Evolutionary conservation across 2,329 filamentous ascomycete genomes (phyloP).

Genomic region (Colletotrichum karsti): DNA sequence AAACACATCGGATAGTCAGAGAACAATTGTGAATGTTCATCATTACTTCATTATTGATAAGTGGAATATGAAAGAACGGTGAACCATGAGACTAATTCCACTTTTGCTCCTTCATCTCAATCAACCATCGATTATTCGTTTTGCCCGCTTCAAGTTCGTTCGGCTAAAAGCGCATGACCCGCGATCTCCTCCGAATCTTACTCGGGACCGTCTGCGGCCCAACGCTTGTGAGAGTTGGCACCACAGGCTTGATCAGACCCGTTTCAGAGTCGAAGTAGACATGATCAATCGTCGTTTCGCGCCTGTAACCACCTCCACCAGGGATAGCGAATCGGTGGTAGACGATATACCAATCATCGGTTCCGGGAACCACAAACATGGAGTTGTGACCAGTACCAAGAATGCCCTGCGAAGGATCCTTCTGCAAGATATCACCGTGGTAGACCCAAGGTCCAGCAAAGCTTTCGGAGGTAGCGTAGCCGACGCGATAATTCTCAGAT

Average conservation of each 20-base stretch:
- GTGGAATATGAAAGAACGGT: no score
- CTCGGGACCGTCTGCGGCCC: conserved; percentile 26
- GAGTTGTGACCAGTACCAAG: conserved; percentile 55
- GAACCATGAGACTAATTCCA: no score
- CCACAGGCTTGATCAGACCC: conserved; percentile 46
- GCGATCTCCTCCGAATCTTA: neutral
- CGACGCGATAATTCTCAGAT: conserved; percentile 54
- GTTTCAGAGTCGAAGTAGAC: conserved; percentile 46
- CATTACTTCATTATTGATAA: no score
- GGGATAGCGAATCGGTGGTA: conserved; percentile 59
- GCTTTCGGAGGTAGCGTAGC: conserved; percentile 50
- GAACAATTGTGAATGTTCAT: no score
- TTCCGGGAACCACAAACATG: conserved; percentile 53
- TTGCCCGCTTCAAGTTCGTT: neutral
- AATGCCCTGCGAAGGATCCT: conserved; percentile 50
- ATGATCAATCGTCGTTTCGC: conserved; percentile 52
- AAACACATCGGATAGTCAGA: no score
- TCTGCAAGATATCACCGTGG: conserved; percentile 51
- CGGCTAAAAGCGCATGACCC: conserved; percentile 7
- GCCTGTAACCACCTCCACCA: conserved; percentile 49
- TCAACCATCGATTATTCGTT: neutral
- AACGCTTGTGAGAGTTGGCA: conserved; percentile 45
- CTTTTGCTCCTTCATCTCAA: no score
- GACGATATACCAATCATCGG: conserved; percentile 58
- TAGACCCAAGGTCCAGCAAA: conserved; percentile 54